Percentiles rank a stretch among this genome's conserved stretches.
These are phyloP conservation scores for Phytopythium litorale DNA, from an alignment of 352 stramenopile species.

Conservation along the genomic window DNA sequence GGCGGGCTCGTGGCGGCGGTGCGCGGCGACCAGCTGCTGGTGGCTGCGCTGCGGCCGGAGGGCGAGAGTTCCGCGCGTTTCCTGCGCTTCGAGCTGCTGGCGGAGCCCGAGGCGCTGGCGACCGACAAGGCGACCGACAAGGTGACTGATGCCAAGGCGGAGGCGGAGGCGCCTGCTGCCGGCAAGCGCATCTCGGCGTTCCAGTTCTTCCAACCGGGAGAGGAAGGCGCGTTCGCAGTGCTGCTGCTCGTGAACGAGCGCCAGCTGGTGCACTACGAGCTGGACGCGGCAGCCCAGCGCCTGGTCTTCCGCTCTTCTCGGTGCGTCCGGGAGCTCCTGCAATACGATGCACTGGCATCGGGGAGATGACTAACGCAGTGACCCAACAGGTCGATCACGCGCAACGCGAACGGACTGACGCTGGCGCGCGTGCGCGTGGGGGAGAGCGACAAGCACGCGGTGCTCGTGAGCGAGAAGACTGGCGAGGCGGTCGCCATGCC, in stretches of 20 bases:
- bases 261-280: conserved; percentile 72
- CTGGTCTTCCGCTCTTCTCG: conserved; percentile 36
- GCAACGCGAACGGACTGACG: conserved; percentile 71
- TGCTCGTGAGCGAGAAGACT: conserved; percentile 79
- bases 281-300: conserved; percentile 34
- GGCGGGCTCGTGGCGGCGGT: conserved; percentile 40
- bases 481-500: conserved; percentile 76
- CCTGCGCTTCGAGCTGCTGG: conserved; percentile 47
- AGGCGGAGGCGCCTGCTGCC: conserved; percentile 16
- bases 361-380: not conserved
- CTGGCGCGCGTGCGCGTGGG: conserved; percentile 17
- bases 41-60: conserved; percentile 24
- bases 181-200: conserved; percentile 44
- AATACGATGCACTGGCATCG: not conserved
- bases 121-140: not conserved
- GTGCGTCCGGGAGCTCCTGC: not conserved
- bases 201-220: conserved; percentile 28
- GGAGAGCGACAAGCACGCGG: conserved; percentile 39
- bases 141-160: conserved; percentile 16
- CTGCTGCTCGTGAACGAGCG: conserved; percentile 68
- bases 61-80: conserved; percentile 6
- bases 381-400: conserved; percentile 32
- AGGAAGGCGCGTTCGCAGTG: conserved; percentile 22
- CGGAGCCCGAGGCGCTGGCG: conserved; percentile 16
- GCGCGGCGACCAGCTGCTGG: conserved; percentile 57